Evolutionary conservation across 805 yeast genomes (phyloP).

Genomic region (Tetrapisispora fleetii): DNA sequence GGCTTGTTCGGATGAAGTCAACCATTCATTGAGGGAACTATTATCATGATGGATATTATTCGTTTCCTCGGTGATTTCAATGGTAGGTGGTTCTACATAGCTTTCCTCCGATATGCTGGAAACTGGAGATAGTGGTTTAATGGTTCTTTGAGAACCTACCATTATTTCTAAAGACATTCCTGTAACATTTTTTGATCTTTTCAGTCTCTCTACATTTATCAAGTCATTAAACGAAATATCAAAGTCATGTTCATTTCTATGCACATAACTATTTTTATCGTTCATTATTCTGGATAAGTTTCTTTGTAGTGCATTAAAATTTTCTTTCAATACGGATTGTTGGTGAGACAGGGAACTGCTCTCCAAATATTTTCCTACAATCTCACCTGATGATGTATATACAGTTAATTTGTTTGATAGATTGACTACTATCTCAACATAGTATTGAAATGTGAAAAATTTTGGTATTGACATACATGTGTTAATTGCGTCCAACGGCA

Average conservation of each 20-base stretch:
- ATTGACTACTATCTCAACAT: constrained; percentile 74
- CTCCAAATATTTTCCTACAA: constrained; percentile 20
- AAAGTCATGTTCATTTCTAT: constrained; percentile 19
- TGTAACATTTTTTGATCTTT: constrained; percentile 65
- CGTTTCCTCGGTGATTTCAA: not conserved
- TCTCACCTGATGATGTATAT: constrained; percentile 25
- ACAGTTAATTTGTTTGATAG: constrained; percentile 50
- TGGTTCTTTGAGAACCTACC: constrained; percentile 61
- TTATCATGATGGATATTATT: not conserved
- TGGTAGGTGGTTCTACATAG: not conserved
- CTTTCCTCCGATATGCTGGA: not conserved
- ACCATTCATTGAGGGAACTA: constrained; percentile 3
- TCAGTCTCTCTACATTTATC: constrained; percentile 71
- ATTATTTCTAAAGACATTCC: constrained; percentile 74
- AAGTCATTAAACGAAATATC: constrained; percentile 31
- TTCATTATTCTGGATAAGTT: constrained; percentile 10
- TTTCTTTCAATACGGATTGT: constrained; percentile 7
- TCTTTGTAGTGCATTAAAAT: constrained; percentile 10
- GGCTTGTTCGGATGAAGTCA: not conserved
- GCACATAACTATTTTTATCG: not conserved
- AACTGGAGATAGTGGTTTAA: not conserved
- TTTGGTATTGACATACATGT: constrained; percentile 54
- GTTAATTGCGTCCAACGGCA: constrained; percentile 82
- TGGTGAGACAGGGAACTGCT: constrained; percentile 7
- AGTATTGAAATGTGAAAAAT: constrained; percentile 72